These are phyloP conservation scores for Piper longum DNA, from an alignment of 164 flowering plant species.

Conservation along the genomic window DNA sequence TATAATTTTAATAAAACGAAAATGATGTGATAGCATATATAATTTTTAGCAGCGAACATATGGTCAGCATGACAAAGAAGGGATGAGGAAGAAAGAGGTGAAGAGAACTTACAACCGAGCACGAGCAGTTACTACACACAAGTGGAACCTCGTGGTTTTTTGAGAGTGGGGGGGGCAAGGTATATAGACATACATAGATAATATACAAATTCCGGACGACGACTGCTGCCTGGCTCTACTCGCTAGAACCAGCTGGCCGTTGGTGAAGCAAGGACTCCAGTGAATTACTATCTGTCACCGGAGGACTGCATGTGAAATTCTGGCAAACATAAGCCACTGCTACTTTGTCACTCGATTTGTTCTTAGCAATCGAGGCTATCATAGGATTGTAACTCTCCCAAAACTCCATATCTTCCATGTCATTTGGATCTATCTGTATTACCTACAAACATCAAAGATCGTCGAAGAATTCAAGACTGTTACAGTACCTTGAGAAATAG, in stretches of 20 bases:
- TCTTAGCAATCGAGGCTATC: conserved; percentile 51
- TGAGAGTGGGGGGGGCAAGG: neutral
- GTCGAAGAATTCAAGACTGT: neutral
- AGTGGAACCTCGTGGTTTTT: neutral
- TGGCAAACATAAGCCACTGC: conserved; percentile 70
- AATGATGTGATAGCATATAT: too few relatives aligned
- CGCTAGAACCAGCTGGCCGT: neutral
- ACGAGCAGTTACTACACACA: too few relatives aligned
- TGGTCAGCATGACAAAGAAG: too few relatives aligned
- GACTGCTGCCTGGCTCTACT: neutral
- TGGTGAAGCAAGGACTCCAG: conserved; percentile 34
- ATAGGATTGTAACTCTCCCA: conserved; percentile 57
- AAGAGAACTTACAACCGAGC: too few relatives aligned
- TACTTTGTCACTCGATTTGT: conserved; percentile 22
- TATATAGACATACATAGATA: neutral
- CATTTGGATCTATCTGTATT: conserved; percentile 61
- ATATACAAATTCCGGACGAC: neutral
- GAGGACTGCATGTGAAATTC: conserved; percentile 73
- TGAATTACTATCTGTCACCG: conserved; percentile 31
- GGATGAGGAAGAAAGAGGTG: too few relatives aligned
- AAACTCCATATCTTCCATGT: conserved; percentile 49
- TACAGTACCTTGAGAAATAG: neutral
- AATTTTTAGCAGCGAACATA: too few relatives aligned
- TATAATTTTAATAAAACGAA: too few relatives aligned
- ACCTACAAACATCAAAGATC: conserved; percentile 30